Percentiles rank a stretch among this genome's conserved stretches.
Evolutionary conservation across 164 flowering plant genomes (phyloP).

Genomic region (Magnolia changhungtana): DNA sequence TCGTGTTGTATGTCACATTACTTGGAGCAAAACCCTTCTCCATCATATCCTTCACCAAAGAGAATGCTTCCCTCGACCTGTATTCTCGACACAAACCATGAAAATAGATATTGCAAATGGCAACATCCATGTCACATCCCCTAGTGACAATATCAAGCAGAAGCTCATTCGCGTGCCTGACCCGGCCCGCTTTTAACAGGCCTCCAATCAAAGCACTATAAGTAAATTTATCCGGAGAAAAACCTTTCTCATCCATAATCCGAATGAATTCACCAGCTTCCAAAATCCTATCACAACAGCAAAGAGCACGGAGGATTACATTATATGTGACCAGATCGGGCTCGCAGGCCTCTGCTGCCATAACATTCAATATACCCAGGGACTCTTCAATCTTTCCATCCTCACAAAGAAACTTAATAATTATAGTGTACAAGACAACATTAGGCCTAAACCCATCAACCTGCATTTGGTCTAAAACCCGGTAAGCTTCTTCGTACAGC

Average conservation of each 20-base stretch:
- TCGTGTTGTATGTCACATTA: slow-evolving; percentile 41
- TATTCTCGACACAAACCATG: slow-evolving; percentile 30
- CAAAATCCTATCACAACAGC: slow-evolving; percentile 17
- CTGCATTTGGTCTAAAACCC: slow-evolving; percentile 37
- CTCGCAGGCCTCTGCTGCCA: slow-evolving; percentile 37
- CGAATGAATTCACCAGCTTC: slow-evolving; percentile 31
- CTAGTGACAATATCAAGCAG: slow-evolving; percentile 23
- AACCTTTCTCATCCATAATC: slow-evolving; percentile 33
- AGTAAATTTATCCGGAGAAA: slow-evolving; percentile 40
- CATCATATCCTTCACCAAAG: slow-evolving; percentile 26
- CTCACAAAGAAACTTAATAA: slow-evolving; percentile 20
- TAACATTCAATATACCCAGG: slow-evolving; percentile 19
- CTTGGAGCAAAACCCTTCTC: slow-evolving; percentile 38
- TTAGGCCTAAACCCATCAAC: slow-evolving; percentile 38
- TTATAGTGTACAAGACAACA: slow-evolving; percentile 38
- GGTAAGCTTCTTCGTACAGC: slow-evolving; percentile 32
- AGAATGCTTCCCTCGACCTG: slow-evolving; percentile 35
- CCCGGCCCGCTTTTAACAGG: slow-evolving; percentile 32
- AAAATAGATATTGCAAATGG: slow-evolving; percentile 36
- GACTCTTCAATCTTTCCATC: slow-evolving; percentile 24
- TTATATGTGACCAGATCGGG: slow-evolving; percentile 49
- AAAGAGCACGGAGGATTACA: slow-evolving; percentile 43
- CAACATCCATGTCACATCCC: slow-evolving; percentile 30
- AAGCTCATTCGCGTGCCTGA: slow-evolving; percentile 17
- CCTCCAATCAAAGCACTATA: slow-evolving; percentile 47